These are phyloP conservation scores for Phaffomyces antillensis DNA, from an alignment of 805 yeast genomes.

Conservation along the genomic window DNA sequence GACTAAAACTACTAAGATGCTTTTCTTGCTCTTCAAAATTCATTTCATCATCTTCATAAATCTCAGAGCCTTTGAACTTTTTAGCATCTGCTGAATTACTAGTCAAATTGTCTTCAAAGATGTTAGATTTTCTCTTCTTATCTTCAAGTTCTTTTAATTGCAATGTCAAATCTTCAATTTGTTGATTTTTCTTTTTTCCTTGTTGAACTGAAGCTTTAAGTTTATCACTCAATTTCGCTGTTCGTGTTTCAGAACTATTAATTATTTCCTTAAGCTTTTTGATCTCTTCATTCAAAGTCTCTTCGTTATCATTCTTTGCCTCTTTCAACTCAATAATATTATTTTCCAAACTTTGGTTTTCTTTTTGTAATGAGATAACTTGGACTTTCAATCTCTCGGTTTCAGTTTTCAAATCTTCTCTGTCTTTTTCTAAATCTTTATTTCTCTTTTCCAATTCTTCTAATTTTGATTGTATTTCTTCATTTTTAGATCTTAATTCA, in stretches of 20 bases:
- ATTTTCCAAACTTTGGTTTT: too few relatives aligned
- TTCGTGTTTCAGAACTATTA: too few relatives aligned
- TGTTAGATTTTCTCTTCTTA: constrained; percentile 15
- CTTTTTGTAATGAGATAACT: too few relatives aligned
- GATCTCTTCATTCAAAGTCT: too few relatives aligned
- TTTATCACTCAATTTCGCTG: not conserved
- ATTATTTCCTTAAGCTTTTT: too few relatives aligned
- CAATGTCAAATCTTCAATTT: constrained; percentile 10
- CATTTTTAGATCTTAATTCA: not conserved
- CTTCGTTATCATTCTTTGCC: too few relatives aligned
- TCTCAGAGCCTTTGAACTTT: not conserved
- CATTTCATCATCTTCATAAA: constrained; percentile 3
- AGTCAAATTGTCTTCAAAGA: not conserved
- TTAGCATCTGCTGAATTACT: not conserved
- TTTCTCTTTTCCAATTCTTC: constrained; percentile 2
- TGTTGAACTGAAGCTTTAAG: constrained; percentile 7
- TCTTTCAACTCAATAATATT: too few relatives aligned
- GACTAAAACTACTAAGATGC: constrained; percentile 12
- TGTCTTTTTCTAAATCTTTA: constrained; percentile 1
- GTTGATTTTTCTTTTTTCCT: constrained; percentile 11
- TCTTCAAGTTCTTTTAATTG: not conserved
- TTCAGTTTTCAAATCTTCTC: not conserved
- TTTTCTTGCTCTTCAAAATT: constrained; percentile 11
- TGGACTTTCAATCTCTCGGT: too few relatives aligned
- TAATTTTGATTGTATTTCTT: not conserved